Conservation (phyloP, 1,139 yeast genomes). For the Blastobotrys persicus region DNA sequence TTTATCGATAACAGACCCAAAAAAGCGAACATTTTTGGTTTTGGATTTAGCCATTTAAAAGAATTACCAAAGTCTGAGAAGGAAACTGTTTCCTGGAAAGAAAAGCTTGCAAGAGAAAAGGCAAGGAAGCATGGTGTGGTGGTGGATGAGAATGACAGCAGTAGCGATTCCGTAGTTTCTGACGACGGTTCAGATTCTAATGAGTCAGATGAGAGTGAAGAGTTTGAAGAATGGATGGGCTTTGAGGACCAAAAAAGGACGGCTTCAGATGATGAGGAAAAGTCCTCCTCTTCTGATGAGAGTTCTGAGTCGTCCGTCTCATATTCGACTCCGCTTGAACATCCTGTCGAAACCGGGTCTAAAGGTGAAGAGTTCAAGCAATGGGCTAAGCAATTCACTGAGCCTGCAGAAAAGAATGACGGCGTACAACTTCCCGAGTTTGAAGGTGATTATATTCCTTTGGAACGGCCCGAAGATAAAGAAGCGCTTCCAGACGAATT, state of each 20-base stretch:
- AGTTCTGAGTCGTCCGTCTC: conserved; percentile 5
- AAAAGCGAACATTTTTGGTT: conserved; percentile 42
- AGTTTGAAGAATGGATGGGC: conserved; percentile 22
- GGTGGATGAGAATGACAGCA: conserved; percentile 42
- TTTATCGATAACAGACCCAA: conserved; percentile 62
- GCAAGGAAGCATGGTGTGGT: conserved; percentile 35
- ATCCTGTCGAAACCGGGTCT: conserved; percentile 28
- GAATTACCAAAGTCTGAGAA: conserved; percentile 45
- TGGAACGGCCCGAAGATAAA: conserved; percentile 38
- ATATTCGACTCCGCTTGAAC: conserved; percentile 23
- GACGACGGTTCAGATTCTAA: conserved; percentile 4
- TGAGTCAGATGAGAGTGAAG: conserved; percentile 16
- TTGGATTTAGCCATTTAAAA: conserved; percentile 62
- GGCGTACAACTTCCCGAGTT: conserved; percentile 34
- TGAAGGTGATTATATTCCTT: conserved; percentile 35
- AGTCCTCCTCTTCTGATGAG: conserved; percentile 1
- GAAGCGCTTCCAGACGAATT: conserved; percentile 47
- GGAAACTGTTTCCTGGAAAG: conserved; percentile 58
- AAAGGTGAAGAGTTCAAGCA: conserved; percentile 50
- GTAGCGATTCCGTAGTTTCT: conserved; percentile 14
- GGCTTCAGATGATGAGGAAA: conserved; percentile 27
- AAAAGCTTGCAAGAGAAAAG: conserved; percentile 48
- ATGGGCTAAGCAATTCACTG: conserved; percentile 50
- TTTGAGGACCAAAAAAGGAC: conserved; percentile 21
- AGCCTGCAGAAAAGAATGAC: conserved; percentile 21